Evolutionary conservation across 2,329 filamentous ascomycete genomes (phyloP).

Genomic region (Thielaviopsis musarum): DNA sequence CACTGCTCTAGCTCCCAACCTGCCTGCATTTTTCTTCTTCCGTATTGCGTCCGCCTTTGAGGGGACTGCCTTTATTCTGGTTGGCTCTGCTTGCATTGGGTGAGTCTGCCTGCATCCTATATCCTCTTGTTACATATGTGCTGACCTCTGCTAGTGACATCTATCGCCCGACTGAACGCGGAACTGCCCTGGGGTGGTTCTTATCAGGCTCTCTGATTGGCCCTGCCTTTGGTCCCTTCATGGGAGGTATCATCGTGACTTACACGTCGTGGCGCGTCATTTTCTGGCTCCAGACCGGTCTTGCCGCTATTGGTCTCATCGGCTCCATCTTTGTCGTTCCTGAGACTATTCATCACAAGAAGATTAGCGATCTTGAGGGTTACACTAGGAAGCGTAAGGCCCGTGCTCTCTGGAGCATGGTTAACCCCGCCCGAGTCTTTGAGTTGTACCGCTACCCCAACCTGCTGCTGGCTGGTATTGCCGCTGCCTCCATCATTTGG

Average conservation of each 20-base stretch:
- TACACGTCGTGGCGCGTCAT: conserved; percentile 57
- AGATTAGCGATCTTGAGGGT: conserved; percentile 42
- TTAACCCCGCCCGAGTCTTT: conserved; percentile 49
- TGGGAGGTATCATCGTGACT: conserved; percentile 63
- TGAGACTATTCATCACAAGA: conserved; percentile 53
- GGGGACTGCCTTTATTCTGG: conserved; percentile 56
- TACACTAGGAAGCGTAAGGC: conserved; percentile 32
- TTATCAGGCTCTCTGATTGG: conserved; percentile 54
- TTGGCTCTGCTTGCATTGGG: conserved; percentile 54
- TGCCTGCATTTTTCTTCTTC: conserved; percentile 57
- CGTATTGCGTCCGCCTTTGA: conserved; percentile 58
- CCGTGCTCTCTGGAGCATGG: conserved; percentile 40
- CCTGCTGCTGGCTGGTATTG: conserved; percentile 40
- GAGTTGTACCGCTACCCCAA: conserved; percentile 52
- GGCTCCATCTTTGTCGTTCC: conserved; percentile 51
- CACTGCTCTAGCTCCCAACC: conserved; percentile 53
- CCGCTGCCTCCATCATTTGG: conserved; percentile 50
- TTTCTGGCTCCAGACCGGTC: conserved; percentile 59
- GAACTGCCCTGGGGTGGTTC: conserved; percentile 59
- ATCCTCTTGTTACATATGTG: neutral
- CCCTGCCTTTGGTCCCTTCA: conserved; percentile 51
- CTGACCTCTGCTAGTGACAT: conserved; percentile 28
- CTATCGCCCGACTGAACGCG: conserved; percentile 49
- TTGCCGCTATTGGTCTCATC: conserved; percentile 41
- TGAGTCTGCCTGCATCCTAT: conserved; percentile 17